Base-by-base conservation (phyloP, 148 eudicot genomes). In the Nepenthes mirabilis region DNA sequence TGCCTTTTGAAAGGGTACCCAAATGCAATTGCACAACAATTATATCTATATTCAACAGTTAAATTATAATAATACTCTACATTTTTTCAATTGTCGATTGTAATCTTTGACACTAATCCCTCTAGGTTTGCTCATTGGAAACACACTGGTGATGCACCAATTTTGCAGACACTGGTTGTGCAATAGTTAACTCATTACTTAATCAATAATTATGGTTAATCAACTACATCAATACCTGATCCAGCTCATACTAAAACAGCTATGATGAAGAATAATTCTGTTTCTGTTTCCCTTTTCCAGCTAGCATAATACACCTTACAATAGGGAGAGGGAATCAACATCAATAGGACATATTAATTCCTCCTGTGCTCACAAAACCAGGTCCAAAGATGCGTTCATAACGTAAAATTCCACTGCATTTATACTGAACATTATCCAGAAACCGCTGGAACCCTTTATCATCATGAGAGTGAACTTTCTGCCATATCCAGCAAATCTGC, bases 301-400 rank as follows among this genome's bases (percentile, higher is more conserved):
- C 3, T 6, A 32, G 2, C 10, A 5, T 1, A 32, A 55, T 32
- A 55, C 3, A 9, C 36, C 36, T 32, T 3, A 33, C 36, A 36
- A 34, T 4, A 56, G 59, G 36, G 8, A 37, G 11, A 58, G 47
- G 9, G 47, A 11, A 11, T 11, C 47, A 37, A 58, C 12, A 58
- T 61, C 37, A 37, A 14, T n/a, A 43, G 58, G 51, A 62, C 82
- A 33, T 82, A 94, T 97, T 97, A 14, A 79, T 47, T 66, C 99
- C 99, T 70, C 99, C 99, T 4, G 99, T 94, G 91, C 99, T 94
- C 48, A 94, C 99, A 75, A 63, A 94, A 58, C 99, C 99, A 12
- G 77, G 71, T 72, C 97, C 99, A 75, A 94, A 94, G 50, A 86
- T 88, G 14, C 86, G 84, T 68, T 94, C 99, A 65, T 89, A 94